Percentiles rank a stretch among this genome's conserved stretches.
These are phyloP conservation scores for Populus tremula DNA, from an alignment of 345 rosid genomes.

Conservation along the genomic window DNA sequence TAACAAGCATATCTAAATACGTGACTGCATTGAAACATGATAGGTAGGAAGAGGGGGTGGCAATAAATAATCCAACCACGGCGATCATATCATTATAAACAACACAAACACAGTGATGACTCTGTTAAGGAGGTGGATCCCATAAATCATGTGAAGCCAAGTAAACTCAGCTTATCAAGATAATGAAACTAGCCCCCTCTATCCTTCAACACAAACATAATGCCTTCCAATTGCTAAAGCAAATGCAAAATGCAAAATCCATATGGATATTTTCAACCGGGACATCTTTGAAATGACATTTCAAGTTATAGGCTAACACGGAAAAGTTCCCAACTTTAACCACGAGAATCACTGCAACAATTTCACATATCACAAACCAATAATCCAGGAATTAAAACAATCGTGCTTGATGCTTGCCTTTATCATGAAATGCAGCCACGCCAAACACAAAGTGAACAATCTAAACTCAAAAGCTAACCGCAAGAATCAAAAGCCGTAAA, in stretches of 20 bases:
- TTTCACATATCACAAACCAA: not conserved
- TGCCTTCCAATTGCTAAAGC: not conserved
- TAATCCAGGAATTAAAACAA: not conserved
- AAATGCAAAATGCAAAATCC: not conserved
- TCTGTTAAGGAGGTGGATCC: not conserved
- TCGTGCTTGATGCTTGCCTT: not conserved
- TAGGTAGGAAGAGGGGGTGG: not conserved
- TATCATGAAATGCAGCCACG: not conserved
- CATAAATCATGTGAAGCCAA: slow-evolving; percentile 4
- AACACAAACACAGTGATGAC: not conserved
- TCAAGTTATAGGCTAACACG: not conserved
- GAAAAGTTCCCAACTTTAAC: not conserved
- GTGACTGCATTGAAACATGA: not conserved
- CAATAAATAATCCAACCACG: not conserved
- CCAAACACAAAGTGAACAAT: not conserved
- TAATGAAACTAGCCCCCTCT: not conserved
- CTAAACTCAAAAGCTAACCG: not conserved
- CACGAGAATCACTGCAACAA: not conserved
- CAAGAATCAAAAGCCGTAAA: not conserved
- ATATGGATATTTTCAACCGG: not conserved
- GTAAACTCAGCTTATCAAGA: not conserved
- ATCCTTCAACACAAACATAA: not conserved
- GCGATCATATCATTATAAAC: not conserved
- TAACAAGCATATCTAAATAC: not conserved
- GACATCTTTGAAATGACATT: not conserved